phyloP scores from a whole-genome alignment of 768 basidiomycete genomes.

The Rubroboletus satanas region DNA sequence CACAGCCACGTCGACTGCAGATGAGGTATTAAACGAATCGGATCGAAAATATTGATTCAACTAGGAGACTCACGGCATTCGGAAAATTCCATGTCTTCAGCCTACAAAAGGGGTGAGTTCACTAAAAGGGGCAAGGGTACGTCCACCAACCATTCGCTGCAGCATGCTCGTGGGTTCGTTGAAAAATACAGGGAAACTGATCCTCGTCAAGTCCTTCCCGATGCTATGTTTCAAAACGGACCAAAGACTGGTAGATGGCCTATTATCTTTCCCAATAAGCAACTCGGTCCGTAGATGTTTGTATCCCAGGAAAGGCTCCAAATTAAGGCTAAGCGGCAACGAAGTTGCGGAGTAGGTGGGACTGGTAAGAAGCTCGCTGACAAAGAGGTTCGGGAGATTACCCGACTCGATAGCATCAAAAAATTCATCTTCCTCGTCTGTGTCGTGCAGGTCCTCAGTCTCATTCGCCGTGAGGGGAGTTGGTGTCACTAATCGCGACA shows the following conservation, averaged over 20 bases:
- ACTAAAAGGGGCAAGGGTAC: background rate
- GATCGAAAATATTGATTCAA: background rate
- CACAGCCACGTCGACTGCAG: conserved; percentile 77
- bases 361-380: conserved; percentile 59
- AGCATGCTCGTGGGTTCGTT: conserved; percentile 96
- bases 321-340: conserved; percentile 35
- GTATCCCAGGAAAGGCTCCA: conserved; percentile 65
- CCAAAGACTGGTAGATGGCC: conserved; percentile 91
- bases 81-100: conserved; percentile 97
- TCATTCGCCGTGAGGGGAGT: conserved; percentile 22
- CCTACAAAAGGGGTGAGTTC: conserved; percentile 32
- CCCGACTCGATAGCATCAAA: conserved; percentile 93
- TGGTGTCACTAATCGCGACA: conserved; percentile 13
- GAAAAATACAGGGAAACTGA: conserved; percentile 91
- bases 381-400: conserved; percentile 68
- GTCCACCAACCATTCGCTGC: conserved; percentile 73
- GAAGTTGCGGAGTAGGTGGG: conserved; percentile 35
- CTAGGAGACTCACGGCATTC: conserved; percentile 64
- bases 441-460: conserved; percentile 40
- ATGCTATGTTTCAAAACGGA: conserved; percentile 92
- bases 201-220: conserved; percentile 95
- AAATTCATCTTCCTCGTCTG: conserved; percentile 92
- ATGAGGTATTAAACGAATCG: conserved; percentile 5
- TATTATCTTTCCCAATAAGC: conserved; percentile 64
- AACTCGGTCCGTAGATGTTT: conserved; percentile 54